These are phyloP conservation scores for Ceratobasidium sp. DNA, from an alignment of 1,284 basidiomycete species.

Conservation along the genomic window DNA sequence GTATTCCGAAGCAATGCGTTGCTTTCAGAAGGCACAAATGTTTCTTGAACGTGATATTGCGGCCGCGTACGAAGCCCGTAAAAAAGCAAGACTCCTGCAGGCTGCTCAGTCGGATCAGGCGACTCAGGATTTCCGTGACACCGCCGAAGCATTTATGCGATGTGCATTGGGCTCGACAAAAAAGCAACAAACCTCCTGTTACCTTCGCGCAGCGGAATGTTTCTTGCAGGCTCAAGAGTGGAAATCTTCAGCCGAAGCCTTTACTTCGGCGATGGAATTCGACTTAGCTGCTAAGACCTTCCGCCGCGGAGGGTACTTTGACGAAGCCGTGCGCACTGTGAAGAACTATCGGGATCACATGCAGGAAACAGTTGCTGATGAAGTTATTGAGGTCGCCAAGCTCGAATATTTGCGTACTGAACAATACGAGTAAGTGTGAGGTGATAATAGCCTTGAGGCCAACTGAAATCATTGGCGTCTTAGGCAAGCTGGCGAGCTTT, in stretches of 20 bases:
- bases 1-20: conserved; percentile 66
- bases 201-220: conserved; percentile 59
- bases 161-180: background rate
- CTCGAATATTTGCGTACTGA: conserved; percentile 59
- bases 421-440: conserved; percentile 55
- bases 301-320: conserved; percentile 59
- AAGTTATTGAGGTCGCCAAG: conserved; percentile 58
- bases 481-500: conserved; percentile 56
- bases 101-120: conserved; percentile 48
- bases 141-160: conserved; percentile 51
- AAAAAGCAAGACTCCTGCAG: conserved; percentile 50
- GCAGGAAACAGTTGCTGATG: conserved; percentile 55
- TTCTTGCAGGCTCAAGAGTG: conserved; percentile 51
- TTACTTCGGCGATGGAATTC: conserved; percentile 50
- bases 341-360: conserved; percentile 49
- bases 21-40: conserved; percentile 62
- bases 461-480: background rate
- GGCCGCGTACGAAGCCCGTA: conserved; percentile 55
- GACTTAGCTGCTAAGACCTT: conserved; percentile 57
- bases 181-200: conserved; percentile 30
- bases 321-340: conserved; percentile 60
- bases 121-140: conserved; percentile 53
- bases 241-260: conserved; percentile 58
- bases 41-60: conserved; percentile 57
- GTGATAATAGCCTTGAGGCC: background rate